Evolutionary conservation across 805 yeast species (phyloP).

Genomic region (Henningerozyma blattae): DNA sequence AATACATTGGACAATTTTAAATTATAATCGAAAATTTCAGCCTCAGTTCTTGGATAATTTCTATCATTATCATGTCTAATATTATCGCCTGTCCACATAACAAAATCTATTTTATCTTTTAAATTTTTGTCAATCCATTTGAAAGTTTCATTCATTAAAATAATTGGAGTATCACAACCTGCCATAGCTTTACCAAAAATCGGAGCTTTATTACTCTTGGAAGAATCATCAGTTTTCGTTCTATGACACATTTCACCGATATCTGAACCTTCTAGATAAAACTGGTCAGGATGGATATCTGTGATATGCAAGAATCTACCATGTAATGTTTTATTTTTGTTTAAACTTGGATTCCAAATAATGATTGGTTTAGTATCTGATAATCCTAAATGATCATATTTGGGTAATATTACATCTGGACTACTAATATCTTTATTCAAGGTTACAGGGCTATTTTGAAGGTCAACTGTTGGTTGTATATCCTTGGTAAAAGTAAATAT

Average conservation of each 20-base stretch:
- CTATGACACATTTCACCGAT: conserved; percentile 47
- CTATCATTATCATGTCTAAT: conserved; percentile 78
- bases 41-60: conserved; percentile 58
- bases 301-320: conserved; percentile 82
- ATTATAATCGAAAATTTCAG: conserved; percentile 59
- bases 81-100: conserved; percentile 88
- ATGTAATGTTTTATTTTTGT: conserved; percentile 28
- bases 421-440: no score
- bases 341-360: conserved; percentile 6
- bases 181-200: conserved; percentile 61
- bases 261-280: conserved; percentile 41
- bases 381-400: conserved; percentile 26
- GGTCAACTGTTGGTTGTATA: no score
- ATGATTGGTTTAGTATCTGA: conserved; percentile 30
- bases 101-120: conserved; percentile 69
- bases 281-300: conserved; percentile 76
- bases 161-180: conserved; percentile 70
- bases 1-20: conserved; percentile 41
- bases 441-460: no score
- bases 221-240: conserved; percentile 2
- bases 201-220: conserved; percentile 39
- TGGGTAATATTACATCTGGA: no score
- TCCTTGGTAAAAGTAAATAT: no score
- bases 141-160: conserved; percentile 48
- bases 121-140: conserved; percentile 54